phyloP scores from a whole-genome alignment of 2,329 filamentous ascomycete species.

The Blumeria graminis region DNA sequence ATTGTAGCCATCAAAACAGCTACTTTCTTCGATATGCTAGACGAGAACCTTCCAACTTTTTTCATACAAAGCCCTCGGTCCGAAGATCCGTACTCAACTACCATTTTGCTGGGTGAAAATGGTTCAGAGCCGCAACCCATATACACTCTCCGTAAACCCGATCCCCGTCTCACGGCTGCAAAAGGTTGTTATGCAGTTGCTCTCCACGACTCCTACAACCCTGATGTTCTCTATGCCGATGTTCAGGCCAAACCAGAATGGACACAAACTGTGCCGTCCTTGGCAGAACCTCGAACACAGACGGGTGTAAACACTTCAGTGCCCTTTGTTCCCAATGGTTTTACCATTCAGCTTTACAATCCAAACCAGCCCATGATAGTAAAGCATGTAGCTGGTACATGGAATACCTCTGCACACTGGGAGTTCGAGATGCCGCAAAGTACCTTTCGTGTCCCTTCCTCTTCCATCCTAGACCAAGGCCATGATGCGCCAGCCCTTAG shows the following conservation, averaged over 20 bases:
- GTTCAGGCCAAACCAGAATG: constrained; percentile 67
- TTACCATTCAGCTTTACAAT: constrained; percentile 78
- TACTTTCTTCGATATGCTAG: constrained; percentile 37
- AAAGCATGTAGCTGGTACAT: constrained; percentile 46
- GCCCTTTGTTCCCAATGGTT: constrained; percentile 52
- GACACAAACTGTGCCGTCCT: constrained; percentile 58
- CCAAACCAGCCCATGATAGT: constrained; percentile 64
- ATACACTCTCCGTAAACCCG: constrained; percentile 56
- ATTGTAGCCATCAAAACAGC: not conserved
- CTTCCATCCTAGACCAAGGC: constrained; percentile 50
- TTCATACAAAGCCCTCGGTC: constrained; percentile 23
- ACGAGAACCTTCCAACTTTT: constrained; percentile 75
- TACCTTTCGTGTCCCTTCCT: constrained; percentile 59
- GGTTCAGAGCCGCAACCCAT: constrained; percentile 58
- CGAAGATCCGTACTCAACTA: constrained; percentile 29
- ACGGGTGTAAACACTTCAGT: constrained; percentile 42
- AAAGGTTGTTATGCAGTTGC: constrained; percentile 72
- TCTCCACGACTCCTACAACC: constrained; percentile 58
- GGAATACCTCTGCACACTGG: constrained; percentile 62
- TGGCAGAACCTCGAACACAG: constrained; percentile 52
- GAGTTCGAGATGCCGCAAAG: constrained; percentile 81
- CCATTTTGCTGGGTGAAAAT: constrained; percentile 37
- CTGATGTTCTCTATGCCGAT: constrained; percentile 68
- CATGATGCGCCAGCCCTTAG: constrained; percentile 30
- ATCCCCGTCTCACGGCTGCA: constrained; percentile 43